Conservation (phyloP, 179 eudicot species). For the Vitellaria paradoxa region DNA sequence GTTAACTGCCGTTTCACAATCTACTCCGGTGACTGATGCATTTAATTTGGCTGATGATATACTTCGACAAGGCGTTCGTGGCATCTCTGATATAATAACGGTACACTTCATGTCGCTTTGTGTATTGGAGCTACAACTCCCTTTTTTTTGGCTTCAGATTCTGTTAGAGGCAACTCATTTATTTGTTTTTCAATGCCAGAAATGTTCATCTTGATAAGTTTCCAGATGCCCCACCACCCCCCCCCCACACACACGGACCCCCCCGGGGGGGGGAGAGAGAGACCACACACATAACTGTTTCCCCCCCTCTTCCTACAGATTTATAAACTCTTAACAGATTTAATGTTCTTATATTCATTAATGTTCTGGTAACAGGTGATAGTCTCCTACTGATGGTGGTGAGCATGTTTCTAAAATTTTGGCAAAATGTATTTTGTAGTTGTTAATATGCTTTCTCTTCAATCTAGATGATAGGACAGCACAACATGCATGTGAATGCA, state of each 20-base stretch:
- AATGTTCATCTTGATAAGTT: background rate
- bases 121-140: background rate
- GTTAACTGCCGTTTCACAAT: constrained; percentile 72
- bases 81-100: constrained; percentile 82
- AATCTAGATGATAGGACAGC: background rate
- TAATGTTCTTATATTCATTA: background rate
- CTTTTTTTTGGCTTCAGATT: background rate
- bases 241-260: too few relatives aligned
- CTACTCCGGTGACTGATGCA: constrained; percentile 92
- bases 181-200: background rate
- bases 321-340: background rate
- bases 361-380: background rate
- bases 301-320: background rate
- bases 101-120: constrained; percentile 24
- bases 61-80: constrained; percentile 90
- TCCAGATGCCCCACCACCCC: background rate
- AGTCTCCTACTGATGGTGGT: background rate
- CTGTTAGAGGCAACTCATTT: background rate
- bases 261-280: too few relatives aligned
- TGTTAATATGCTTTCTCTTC: background rate
- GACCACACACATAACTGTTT: background rate
- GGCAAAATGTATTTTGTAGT: background rate
- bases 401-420: background rate
- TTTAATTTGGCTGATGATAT: constrained; percentile 90
- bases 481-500: background rate